Percentiles rank a stretch among this genome's conserved stretches.
Evolutionary conservation across 2,329 filamentous ascomycete species (phyloP).

Genomic region (Penicillium brasilianum): DNA sequence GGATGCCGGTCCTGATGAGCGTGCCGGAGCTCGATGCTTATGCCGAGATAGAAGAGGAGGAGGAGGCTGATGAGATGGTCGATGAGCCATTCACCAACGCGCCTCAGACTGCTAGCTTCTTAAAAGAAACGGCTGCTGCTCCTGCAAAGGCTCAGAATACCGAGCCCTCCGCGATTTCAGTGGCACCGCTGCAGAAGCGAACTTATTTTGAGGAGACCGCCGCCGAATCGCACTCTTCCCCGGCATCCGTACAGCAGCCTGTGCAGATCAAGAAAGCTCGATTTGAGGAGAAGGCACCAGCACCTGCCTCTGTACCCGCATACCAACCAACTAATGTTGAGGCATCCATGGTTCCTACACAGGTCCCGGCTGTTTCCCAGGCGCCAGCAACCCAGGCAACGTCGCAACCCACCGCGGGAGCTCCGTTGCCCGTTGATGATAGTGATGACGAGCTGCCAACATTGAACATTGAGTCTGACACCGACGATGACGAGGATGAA

Average conservation of each 20-base stretch:
- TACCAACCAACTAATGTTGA: constrained; percentile 21
- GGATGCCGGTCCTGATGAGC: constrained; percentile 54
- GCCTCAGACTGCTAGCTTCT: constrained; percentile 31
- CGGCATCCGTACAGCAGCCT: constrained; percentile 14
- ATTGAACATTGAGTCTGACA: constrained; percentile 54
- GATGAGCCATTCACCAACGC: constrained; percentile 19
- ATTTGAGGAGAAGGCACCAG: constrained; percentile 30
- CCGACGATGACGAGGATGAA: constrained; percentile 51
- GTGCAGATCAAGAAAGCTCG: constrained; percentile 40
- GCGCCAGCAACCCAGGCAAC: constrained; percentile 15
- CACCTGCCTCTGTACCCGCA: constrained; percentile 8
- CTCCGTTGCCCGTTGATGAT: constrained; percentile 42
- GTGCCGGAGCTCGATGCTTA: constrained; percentile 35
- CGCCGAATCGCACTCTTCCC: constrained; percentile 8
- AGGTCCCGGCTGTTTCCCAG: constrained; percentile 16
- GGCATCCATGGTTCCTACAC: constrained; percentile 14
- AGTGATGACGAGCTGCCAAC: constrained; percentile 57
- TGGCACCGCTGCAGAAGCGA: constrained; percentile 34
- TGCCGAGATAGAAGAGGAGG: constrained; percentile 39
- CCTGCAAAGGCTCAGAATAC: constrained; percentile 21
- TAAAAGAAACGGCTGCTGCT: constrained; percentile 28
- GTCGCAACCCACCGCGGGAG: constrained; percentile 12
- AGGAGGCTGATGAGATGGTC: constrained; percentile 33
- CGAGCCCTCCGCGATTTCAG: constrained; percentile 8
- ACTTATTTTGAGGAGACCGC: constrained; percentile 34